A percentile compares a stretch with the other conserved stretches of the same genome.
Evolutionary conservation across 805 yeast genomes (phyloP).

Genomic region (Lipomyces spencermartinsiae): DNA sequence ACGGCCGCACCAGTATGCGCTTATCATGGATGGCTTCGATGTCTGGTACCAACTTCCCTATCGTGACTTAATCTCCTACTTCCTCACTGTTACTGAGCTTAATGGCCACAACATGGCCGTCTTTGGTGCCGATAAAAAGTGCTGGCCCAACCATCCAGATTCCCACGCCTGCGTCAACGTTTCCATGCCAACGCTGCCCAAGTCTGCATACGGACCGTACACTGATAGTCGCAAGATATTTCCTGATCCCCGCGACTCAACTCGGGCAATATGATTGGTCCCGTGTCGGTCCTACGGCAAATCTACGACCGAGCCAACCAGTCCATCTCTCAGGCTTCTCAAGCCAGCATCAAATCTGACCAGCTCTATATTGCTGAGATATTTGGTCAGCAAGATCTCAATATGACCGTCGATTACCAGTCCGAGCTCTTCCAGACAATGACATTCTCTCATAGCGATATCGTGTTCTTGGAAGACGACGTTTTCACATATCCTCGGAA

Average conservation of each 20-base stretch:
- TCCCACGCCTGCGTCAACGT: conserved; percentile 33
- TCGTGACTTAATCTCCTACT: conserved; percentile 17
- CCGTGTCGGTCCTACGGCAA: conserved; percentile 25
- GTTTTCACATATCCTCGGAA: conserved; percentile 21
- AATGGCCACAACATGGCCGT: conserved; percentile 18
- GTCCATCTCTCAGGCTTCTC: conserved; percentile 24
- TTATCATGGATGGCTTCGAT: conserved; percentile 38
- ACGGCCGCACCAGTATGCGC: conserved; percentile 25
- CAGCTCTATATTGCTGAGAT: conserved; percentile 36
- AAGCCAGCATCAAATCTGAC: conserved; percentile 26
- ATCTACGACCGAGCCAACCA: conserved; percentile 32
- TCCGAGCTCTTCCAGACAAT: conserved; percentile 36
- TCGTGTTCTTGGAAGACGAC: conserved; percentile 32
- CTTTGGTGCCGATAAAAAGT: conserved; percentile 38
- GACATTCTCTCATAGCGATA: conserved; percentile 35
- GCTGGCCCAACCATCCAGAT: conserved; percentile 36
- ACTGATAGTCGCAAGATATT: conserved; percentile 26
- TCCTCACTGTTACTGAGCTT: neutral
- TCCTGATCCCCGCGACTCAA: conserved; percentile 22
- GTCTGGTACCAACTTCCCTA: conserved; percentile 38
- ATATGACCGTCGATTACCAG: conserved; percentile 29
- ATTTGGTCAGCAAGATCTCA: conserved; percentile 30
- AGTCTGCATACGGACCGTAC: conserved; percentile 28
- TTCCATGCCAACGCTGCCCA: conserved; percentile 34
- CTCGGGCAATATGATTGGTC: conserved; percentile 37